Conservation (phyloP, 371 early-diverging fungal species). For the Encephalitozoon intestinalis region DNA sequence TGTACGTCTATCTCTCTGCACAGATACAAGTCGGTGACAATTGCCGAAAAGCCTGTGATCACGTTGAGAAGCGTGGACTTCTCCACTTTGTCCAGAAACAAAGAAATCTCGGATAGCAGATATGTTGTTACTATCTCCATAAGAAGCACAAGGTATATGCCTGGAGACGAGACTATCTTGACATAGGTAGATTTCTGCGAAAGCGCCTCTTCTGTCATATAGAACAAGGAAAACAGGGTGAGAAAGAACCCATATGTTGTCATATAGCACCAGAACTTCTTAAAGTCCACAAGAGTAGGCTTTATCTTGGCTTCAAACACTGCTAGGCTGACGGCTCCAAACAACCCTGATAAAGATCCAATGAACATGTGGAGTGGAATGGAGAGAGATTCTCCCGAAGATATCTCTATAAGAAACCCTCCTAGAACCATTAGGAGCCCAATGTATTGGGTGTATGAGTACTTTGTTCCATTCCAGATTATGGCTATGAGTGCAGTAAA, state of each 20-base stretch:
- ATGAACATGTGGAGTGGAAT: not conserved
- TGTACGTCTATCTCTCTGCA: not conserved
- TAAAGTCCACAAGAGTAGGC: not conserved
- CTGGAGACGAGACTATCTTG: not conserved
- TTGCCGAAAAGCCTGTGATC: not conserved
- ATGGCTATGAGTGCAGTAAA: not conserved
- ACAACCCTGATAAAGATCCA: not conserved
- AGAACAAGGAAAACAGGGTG: not conserved
- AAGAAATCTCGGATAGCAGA: not conserved
- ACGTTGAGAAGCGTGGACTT: not conserved
- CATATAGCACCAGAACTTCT: slow-evolving; percentile 8
- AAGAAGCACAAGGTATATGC: not conserved
- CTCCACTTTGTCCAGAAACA: not conserved
- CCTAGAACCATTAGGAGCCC: not conserved
- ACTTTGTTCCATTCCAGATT: not conserved
- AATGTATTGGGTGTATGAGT: not conserved
- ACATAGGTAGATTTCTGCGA: not conserved
- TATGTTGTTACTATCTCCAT: not conserved
- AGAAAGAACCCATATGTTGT: not conserved
- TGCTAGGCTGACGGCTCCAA: not conserved
- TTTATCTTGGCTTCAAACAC: not conserved
- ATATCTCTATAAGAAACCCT: not conserved
- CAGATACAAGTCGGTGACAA: not conserved
- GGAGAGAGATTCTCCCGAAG: not conserved
- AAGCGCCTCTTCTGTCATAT: not conserved